Base-by-base conservation (phyloP, 257 asterid genomes). In the Nicotiana benthamiana region DNA sequence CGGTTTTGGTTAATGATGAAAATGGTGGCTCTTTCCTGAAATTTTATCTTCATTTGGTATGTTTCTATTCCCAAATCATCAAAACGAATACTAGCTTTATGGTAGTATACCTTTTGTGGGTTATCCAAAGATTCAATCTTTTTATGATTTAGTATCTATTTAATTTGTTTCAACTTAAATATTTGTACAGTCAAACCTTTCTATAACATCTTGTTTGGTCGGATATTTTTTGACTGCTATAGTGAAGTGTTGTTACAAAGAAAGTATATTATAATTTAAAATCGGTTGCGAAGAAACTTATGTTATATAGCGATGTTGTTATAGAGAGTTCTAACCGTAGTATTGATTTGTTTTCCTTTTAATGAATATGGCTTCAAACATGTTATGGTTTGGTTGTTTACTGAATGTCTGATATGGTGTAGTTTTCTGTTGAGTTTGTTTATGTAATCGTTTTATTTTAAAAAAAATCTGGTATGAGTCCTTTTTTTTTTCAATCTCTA, bases 41-140 rank as follows among this genome's bases (percentile, higher is more conserved):
- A 83, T 85, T 82, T 59, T 86, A 85, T 85, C 87, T 89, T 84
- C 88, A 82, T 85, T 82, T 92, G 93, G 93, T 92, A 84, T 77
- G 88, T 77, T 75, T 75, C 82, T 82, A 70, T 81, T 62, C 28
- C 9, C n/a, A 63, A 27, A 64, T 46, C 64, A 63, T 79, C 22
- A 79, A n/a, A 79, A 64, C 15, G 48, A 46, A 43, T 20, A 30
- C 34, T 30, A 24, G 53, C 32, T 77, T 56, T 65, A 24, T 24
- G n/a, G n/a, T n/a, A 30, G 57, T 80, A 40, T 48, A 20, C 32
- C 28, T 4, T 51, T 27, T 53, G 68, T 40, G 78, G 57, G 77
- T 77, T 18, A 32, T 70, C 36, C 18, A 78, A 87, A 82, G 86
- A 83, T 83, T 78, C 77, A 82, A 85, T 80, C 79, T 78, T 77